Conservation (phyloP, 2,329 filamentous ascomycete genomes). For the Cordyceps cateniannulata region DNA sequence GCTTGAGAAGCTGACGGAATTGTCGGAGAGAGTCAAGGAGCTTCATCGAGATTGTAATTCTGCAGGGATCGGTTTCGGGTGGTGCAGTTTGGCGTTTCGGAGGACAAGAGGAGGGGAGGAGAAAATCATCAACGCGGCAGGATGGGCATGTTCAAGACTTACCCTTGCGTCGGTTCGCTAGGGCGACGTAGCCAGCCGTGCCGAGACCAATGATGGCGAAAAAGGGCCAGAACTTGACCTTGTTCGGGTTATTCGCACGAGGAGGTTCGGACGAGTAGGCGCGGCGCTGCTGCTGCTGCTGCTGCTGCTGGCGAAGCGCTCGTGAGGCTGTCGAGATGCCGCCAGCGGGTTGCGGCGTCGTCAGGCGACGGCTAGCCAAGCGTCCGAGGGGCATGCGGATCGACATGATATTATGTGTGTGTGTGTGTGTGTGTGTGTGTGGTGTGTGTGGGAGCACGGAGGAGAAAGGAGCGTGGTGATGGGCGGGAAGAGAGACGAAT, state of each 20-base stretch:
- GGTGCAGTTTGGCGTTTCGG: neutral
- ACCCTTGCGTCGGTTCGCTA: conserved; percentile 46
- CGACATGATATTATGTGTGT: too few species aligned
- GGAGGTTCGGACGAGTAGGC: conserved; percentile 36
- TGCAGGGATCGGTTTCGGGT: neutral
- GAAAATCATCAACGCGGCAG: neutral
- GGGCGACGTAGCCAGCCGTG: conserved; percentile 41
- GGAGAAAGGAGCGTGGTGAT: neutral
- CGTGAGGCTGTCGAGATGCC: conserved; percentile 6
- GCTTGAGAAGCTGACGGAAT: neutral
- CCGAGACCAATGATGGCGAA: conserved; percentile 42
- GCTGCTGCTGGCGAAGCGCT: conserved; percentile 17
- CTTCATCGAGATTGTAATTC: neutral
- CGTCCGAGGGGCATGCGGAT: conserved; percentile 24
- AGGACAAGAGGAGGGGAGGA: neutral
- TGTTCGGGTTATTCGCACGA: conserved; percentile 27
- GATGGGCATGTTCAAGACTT: conserved; percentile 17
- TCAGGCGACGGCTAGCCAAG: conserved; percentile 19
- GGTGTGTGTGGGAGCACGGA: neutral
- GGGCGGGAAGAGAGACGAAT: neutral
- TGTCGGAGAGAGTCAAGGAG: neutral
- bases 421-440: neutral
- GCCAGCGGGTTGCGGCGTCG: conserved; percentile 8
- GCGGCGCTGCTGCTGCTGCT: conserved; percentile 22
- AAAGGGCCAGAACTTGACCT: conserved; percentile 54